A percentile compares a stretch with the other conserved stretches of the same genome.
phyloP scores from a whole-genome alignment of 23 red algal genomes.

The Chondrus crispus region DNA sequence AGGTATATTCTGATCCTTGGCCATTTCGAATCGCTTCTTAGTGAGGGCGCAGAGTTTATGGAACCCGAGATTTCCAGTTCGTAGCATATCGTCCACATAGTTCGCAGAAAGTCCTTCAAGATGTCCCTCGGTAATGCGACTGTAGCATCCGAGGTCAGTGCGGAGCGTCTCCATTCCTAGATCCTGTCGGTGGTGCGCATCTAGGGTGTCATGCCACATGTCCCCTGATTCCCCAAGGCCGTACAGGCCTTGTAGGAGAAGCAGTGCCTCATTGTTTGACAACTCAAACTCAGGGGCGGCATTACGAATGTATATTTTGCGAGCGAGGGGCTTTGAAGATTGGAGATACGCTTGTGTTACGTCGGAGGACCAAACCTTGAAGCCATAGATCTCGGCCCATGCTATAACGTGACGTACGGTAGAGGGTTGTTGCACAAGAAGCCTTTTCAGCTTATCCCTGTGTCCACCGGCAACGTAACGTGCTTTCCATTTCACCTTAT shows the following conservation, averaged over 20 bases:
- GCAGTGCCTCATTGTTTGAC: background rate
- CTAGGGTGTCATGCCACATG: background rate
- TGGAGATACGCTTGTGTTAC: conserved; percentile 6
- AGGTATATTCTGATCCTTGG: background rate
- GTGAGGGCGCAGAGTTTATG: background rate
- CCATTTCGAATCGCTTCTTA: background rate
- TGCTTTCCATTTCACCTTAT: background rate
- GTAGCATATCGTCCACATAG: conserved; percentile 13
- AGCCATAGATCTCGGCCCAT: background rate
- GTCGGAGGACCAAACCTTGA: background rate
- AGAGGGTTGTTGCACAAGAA: background rate
- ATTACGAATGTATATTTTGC: background rate
- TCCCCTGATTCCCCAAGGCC: background rate
- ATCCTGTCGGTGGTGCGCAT: background rate
- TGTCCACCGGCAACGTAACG: background rate
- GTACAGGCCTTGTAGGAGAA: background rate
- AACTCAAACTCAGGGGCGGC: background rate
- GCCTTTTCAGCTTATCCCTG: background rate
- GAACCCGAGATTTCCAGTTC: background rate
- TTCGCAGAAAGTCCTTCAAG: background rate
- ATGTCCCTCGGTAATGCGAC: too few relatives aligned
- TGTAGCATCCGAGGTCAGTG: background rate
- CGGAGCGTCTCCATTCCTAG: background rate
- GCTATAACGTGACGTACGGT: background rate
- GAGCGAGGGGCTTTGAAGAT: background rate